Base-by-base conservation (phyloP, 192 early-diverging fungal species). In the Gigaspora rosea region DNA sequence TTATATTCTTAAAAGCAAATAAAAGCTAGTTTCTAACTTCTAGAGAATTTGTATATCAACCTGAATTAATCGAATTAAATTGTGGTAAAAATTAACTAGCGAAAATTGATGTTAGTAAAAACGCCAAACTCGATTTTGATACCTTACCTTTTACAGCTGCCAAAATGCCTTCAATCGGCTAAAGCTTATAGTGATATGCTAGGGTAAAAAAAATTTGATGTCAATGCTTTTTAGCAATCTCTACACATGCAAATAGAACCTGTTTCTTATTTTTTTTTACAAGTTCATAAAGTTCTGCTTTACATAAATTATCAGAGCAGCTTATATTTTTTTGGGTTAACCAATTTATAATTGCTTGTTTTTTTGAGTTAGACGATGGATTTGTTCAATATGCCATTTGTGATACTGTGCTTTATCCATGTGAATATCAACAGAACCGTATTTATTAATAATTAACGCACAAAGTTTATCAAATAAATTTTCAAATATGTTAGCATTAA, bases 141-240 rank as follows among this genome's bases (percentile, higher is more conserved):
- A 69, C 48, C 27, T 48, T 46, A 69, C 46, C 9, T 69, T 69
- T 69, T 49, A 69, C 47, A 50, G 6, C 48, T 69, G n/a, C 13
- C n/a, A 41, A 69, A 49, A 69, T 48, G 12, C 41, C 47, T 46
- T 69, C 67, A 49, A 69, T 69, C 22, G 41, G 67, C 27, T 50
- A 7, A 69, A 69, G 67, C 27, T 69, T 46, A 69, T 6, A 69
- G 48, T 69, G 46, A 18, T 69, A 69, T 48, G 67, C 18, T 10
- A 46, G 48, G 12, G 41, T 69, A 48, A 22, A 69, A 69, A 69
- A 69, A 4, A 69, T 0, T 7, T 46, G 7, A 16, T 65, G 63
- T 33, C 4, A 1, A 33, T 65, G 32, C 20, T 65, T 65, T 41
- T 65, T 65, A 32, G 63, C 63, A 33, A 65, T 65, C 32, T 69